Percentiles rank a stretch among this genome's conserved stretches.
Evolutionary conservation across 2,329 filamentous ascomycete species (phyloP).

Genomic region (Rachicladosporium sp.): DNA sequence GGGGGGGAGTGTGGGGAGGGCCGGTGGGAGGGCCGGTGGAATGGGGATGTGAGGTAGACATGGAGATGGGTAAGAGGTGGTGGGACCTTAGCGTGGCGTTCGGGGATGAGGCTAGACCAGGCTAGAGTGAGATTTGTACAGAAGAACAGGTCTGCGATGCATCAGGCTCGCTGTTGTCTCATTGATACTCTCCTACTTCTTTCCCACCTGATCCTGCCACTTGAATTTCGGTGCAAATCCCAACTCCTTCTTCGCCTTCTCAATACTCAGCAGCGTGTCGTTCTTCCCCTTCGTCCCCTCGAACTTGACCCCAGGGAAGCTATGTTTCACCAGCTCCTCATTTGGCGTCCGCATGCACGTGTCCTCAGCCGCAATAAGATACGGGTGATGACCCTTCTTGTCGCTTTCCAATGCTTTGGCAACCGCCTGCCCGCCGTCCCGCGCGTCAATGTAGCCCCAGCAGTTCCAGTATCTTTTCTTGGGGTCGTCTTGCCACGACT

Average conservation of each 20-base stretch:
- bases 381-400: slow-evolving; percentile 12
- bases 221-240: slow-evolving; percentile 12
- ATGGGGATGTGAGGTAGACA: no score
- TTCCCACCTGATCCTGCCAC: slow-evolving; percentile 13
- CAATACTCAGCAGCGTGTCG: slow-evolving; percentile 13
- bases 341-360: slow-evolving; percentile 14
- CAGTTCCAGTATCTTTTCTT: slow-evolving; percentile 15
- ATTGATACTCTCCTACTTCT: not conserved
- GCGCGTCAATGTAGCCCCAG: slow-evolving; percentile 14
- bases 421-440: slow-evolving; percentile 13
- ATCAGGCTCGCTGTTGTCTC: not conserved
- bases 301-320: slow-evolving; percentile 13
- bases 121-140: no score
- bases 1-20: no score
- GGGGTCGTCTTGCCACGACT: slow-evolving; percentile 13
- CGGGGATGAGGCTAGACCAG: no score
- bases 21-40: no score
- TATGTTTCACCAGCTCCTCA: slow-evolving; percentile 13
- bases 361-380: slow-evolving; percentile 13
- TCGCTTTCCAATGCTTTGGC: slow-evolving; percentile 10
- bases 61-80: no score
- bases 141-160: no score
- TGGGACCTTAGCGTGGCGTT: no score
- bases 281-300: slow-evolving; percentile 9
- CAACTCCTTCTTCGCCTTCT: slow-evolving; percentile 15